phyloP scores from a whole-genome alignment of 306 rosid species.

The Chamaecrista fasciculata region DNA sequence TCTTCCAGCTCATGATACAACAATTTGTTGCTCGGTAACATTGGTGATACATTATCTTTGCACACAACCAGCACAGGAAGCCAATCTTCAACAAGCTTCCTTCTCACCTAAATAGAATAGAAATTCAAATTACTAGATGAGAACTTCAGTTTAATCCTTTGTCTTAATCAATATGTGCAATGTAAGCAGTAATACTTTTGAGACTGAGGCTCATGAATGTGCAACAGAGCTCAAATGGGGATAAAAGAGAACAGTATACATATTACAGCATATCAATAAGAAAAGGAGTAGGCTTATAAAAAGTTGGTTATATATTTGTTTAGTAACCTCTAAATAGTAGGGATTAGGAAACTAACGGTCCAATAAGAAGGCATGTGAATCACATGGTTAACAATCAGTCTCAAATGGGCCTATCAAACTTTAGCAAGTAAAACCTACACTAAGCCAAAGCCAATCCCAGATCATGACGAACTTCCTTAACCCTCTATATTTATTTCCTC shows the following conservation, averaged over 20 bases:
- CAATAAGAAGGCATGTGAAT: background rate
- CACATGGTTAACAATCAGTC: background rate
- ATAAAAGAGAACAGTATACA: background rate
- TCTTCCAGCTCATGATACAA: conserved; percentile 75
- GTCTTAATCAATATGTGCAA: background rate
- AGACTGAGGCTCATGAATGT: background rate
- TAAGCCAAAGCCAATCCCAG: background rate
- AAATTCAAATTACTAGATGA: background rate
- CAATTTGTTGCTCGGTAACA: conserved; percentile 57
- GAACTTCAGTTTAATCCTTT: background rate
- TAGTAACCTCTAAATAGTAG: no score
- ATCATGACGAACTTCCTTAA: background rate
- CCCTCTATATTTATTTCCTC: background rate
- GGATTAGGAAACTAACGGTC: no score
- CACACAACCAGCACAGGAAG: conserved; percentile 83
- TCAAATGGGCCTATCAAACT: conserved; percentile 1
- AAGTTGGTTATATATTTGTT: no score
- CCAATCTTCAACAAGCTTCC: conserved; percentile 84
- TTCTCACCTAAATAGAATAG: conserved; percentile 62
- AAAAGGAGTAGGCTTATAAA: no score
- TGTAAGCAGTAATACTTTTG: background rate
- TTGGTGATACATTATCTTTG: conserved; percentile 75
- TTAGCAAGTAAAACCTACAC: background rate
- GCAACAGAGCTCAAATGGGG: background rate
- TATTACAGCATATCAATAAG: no score